Base-by-base conservation (phyloP, 352 stramenopile genomes). In the Globisporangium spinosum region DNA sequence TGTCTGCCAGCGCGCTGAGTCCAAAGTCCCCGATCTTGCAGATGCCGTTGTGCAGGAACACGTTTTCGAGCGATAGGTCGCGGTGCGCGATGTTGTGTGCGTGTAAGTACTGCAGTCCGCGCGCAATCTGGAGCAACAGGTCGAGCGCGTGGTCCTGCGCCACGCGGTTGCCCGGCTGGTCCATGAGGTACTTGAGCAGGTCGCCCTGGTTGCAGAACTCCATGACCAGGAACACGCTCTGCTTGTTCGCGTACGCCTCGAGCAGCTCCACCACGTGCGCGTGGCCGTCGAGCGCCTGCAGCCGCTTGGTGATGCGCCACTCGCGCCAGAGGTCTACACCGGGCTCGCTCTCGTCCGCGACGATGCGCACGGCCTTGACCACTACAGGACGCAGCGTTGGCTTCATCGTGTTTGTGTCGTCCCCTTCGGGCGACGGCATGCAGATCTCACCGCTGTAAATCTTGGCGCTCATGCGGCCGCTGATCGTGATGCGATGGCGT, bases 51-150 rank as follows among this genome's bases (percentile, higher is more conserved):
- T 55, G 32, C 2, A 89, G 60, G 20, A 89, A 75, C 20, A 89
- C 69, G 71, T 90, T 90, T 65, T 90, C 82, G 22, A 88, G 73
- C n/a, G 79, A 90, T 13, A 90, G 56, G 65, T 90, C 82, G 2
- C 82, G 78, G 62, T 90, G 82, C 29, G 79, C 78, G 56, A 81
- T 63, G 29, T 59, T 57, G 43, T 65, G 47, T 9, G 23, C 32
- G 78, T 70, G 65, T n/a, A 71, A n/a, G 27, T 59, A 71, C 27
- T 56, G 35, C 0, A 71, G 25, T 0, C 66, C 66, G 15, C 47
- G 35, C 2, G 66, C 66, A 25, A 67, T 62, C 23, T 71, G 66
- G 9, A 62, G 25, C 35, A 71, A 12, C 58, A 71, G 27, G n/a
- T 47, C 15, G 25, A 71, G 53, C 6, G 66, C 66, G 12, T 45